Evolutionary conservation across 2,329 filamentous ascomycete species (phyloP).

Genomic region (Penicillium sp.): DNA sequence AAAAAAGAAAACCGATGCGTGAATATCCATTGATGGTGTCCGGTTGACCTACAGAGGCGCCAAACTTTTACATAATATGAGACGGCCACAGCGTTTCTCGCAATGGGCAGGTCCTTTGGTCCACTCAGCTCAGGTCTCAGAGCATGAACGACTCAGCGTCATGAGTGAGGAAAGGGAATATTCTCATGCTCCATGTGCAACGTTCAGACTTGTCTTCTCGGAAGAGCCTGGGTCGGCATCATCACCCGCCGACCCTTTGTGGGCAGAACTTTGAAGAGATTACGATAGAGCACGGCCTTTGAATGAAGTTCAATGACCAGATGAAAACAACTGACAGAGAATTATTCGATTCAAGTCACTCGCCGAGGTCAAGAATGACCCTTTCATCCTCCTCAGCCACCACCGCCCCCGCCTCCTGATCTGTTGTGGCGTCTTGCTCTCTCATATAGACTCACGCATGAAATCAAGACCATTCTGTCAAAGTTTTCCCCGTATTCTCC

Average conservation of each 20-base stretch:
- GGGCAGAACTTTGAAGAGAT: background rate
- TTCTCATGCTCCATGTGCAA: background rate
- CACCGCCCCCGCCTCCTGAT: constrained; percentile 7
- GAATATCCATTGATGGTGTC: background rate
- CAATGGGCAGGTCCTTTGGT: background rate
- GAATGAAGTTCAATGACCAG: background rate
- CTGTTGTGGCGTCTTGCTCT: constrained; percentile 11
- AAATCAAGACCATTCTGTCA: constrained; percentile 19
- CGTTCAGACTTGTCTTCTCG: background rate
- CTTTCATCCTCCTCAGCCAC: constrained; percentile 9
- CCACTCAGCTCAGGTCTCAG: background rate
- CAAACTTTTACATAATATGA: background rate
- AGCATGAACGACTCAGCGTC: background rate
- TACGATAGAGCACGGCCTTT: background rate
- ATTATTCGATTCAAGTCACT: background rate
- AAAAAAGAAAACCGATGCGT: constrained; percentile 3
- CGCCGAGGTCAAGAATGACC: background rate
- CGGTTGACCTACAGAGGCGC: background rate
- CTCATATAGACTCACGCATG: constrained; percentile 17
- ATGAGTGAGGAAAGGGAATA: background rate
- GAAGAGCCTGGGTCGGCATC: background rate
- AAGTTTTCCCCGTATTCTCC: constrained; percentile 16
- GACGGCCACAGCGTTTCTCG: background rate
- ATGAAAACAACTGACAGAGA: background rate
- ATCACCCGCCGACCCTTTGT: background rate